phyloP scores from a whole-genome alignment of 148 eudicot species.

The Diospyros kaki region DNA sequence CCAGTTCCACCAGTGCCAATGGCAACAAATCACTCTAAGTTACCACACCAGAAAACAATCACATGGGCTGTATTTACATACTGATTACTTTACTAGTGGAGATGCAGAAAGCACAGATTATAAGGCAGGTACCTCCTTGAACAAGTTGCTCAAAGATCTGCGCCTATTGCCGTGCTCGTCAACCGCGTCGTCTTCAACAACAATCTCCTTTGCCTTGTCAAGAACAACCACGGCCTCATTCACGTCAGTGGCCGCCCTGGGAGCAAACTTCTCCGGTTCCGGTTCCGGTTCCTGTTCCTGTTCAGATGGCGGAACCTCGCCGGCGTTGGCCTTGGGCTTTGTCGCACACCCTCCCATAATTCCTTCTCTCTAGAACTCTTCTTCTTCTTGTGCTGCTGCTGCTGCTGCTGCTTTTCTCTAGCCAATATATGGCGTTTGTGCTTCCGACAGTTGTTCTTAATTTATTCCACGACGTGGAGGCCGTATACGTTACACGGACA shows the following conservation, averaged over 20 bases:
- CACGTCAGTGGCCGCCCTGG: not conserved
- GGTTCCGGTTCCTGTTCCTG: slow-evolving; percentile 11
- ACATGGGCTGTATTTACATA: no score
- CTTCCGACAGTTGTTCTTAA: no score
- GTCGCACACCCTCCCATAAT: slow-evolving; percentile 26
- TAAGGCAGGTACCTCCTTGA: slow-evolving; percentile 15
- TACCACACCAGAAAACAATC: no score
- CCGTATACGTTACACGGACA: no score
- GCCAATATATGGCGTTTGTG: no score
- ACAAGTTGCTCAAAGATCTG: slow-evolving; percentile 20
- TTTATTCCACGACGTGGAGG: no score
- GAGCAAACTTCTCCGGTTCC: slow-evolving; percentile 5
- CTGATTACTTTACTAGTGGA: no score
- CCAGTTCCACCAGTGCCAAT: no score
- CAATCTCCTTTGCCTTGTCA: slow-evolving; percentile 1
- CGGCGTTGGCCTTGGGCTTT: slow-evolving; percentile 10
- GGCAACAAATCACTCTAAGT: no score
- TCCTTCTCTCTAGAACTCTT: not conserved
- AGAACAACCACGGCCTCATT: slow-evolving; percentile 6
- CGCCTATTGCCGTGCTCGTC: slow-evolving; percentile 12
- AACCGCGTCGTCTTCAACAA: not conserved
- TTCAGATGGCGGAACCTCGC: slow-evolving; percentile 3
- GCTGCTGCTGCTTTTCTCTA: no score
- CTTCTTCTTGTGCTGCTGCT: not conserved
- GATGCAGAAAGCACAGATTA: no score